These are phyloP conservation scores for Heliamphora exappendiculata DNA, from an alignment of 148 eudicot species.

Conservation along the genomic window DNA sequence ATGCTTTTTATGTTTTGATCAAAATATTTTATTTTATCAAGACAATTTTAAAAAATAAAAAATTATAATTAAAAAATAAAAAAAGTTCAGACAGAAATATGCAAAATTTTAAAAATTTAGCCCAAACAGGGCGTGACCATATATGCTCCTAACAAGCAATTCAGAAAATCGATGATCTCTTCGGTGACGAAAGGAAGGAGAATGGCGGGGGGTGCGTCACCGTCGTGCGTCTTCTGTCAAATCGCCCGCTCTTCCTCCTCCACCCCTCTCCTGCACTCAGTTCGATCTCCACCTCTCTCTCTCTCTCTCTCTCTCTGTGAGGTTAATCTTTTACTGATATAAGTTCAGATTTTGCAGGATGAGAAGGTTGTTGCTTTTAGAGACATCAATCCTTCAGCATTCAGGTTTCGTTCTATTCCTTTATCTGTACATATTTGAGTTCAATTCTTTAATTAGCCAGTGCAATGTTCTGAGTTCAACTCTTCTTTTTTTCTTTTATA, in stretches of 20 bases:
- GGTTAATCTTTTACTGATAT: neutral
- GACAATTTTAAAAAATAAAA: too few relatives aligned
- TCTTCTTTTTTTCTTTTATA: too few relatives aligned
- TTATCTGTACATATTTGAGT: neutral
- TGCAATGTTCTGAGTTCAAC: neutral
- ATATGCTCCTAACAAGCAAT: too few relatives aligned
- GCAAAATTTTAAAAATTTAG: too few relatives aligned
- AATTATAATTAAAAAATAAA: too few relatives aligned
- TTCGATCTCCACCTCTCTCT: slow-evolving; percentile 17
- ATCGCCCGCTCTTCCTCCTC: slow-evolving; percentile 56
- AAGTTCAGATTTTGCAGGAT: slow-evolving; percentile 33
- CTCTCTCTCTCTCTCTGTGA: neutral
- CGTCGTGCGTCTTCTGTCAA: slow-evolving; percentile 66
- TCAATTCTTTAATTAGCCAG: neutral
- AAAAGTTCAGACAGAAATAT: too few relatives aligned
- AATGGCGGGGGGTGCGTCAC: slow-evolving; percentile 31
- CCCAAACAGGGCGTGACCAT: too few relatives aligned
- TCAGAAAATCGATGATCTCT: neutral
- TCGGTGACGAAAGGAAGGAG: neutral
- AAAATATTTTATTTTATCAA: too few relatives aligned
- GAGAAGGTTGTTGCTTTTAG: slow-evolving; percentile 68
- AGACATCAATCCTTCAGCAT: slow-evolving; percentile 79
- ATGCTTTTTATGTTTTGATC: too few relatives aligned
- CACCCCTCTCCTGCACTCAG: slow-evolving; percentile 53
- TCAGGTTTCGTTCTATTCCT: slow-evolving; percentile 16